phyloP scores from a whole-genome alignment of 2,329 filamentous ascomycete genomes.

The Eurotiales sp. region DNA sequence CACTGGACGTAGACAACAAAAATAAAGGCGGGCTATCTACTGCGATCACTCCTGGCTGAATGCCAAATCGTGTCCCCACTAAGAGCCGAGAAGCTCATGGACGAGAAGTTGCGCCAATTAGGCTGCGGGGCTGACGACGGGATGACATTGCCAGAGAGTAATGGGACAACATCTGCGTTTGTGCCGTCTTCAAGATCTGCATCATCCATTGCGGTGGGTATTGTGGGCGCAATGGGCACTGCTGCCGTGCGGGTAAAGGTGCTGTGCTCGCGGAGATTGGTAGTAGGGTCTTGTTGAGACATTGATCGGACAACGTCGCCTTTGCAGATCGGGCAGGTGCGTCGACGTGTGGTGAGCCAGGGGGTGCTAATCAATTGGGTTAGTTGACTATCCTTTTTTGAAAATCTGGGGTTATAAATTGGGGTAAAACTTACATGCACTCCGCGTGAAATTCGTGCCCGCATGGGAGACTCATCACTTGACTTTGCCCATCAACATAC shows the following conservation, averaged over 20 bases:
- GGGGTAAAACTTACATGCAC: conserved; percentile 99
- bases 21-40: conserved; percentile 25
- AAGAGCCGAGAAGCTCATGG: conserved; percentile 42
- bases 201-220: conserved; percentile 38
- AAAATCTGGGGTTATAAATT: no score
- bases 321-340: conserved; percentile 99
- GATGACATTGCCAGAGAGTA: conserved; percentile 28
- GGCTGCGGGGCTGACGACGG: conserved; percentile 30
- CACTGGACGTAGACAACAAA: conserved; percentile 8
- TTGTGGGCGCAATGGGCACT: conserved; percentile 45
- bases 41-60: conserved; percentile 36
- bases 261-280: conserved; percentile 30
- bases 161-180: conserved; percentile 27
- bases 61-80: conserved; percentile 47
- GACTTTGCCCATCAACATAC: conserved; percentile 88
- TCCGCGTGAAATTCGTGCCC: conserved; percentile 97
- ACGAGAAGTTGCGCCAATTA: conserved; percentile 43
- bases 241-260: conserved; percentile 42
- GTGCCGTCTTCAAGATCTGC: conserved; percentile 43
- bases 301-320: conserved; percentile 78
- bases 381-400: no score
- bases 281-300: conserved; percentile 38
- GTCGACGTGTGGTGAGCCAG: conserved; percentile 89
- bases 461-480: conserved; percentile 94
- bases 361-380: no score